Evolutionary conservation across 768 basidiomycete species (phyloP).

Genomic region (Coprinopsis cinerea): DNA sequence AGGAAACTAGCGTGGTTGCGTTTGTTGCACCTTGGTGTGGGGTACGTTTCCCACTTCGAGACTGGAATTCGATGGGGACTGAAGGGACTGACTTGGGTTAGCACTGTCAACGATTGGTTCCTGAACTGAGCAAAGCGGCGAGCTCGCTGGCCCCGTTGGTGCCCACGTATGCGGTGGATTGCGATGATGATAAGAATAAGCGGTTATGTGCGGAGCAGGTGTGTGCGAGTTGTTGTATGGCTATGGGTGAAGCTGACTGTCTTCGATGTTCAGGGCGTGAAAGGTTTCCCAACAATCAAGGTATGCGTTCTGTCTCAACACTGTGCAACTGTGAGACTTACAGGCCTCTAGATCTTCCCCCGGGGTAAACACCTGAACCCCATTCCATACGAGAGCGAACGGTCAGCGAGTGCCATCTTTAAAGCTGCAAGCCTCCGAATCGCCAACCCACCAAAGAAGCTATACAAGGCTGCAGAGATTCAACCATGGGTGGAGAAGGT

Average conservation of each 20-base stretch:
- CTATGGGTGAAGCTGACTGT: conserved; percentile 17
- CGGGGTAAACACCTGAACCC: conserved; percentile 59
- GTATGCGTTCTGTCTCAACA: conserved; percentile 25
- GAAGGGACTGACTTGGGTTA: conserved; percentile 20
- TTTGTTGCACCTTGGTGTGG: conserved; percentile 97
- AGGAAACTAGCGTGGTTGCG: conserved; percentile 78
- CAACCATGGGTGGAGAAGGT: conserved; percentile 67
- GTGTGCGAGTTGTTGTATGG: neutral
- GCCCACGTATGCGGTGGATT: conserved; percentile 91
- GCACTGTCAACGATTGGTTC: conserved; percentile 84
- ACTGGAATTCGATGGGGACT: neutral
- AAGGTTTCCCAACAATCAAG: conserved; percentile 95
- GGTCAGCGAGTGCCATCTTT: conserved; percentile 67
- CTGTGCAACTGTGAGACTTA: neutral
- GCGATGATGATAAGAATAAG: conserved; percentile 79
- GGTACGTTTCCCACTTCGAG: conserved; percentile 35
- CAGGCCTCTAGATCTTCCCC: conserved; percentile 57
- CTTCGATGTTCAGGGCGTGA: conserved; percentile 41
- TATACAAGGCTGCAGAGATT: conserved; percentile 53
- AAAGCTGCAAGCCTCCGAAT: conserved; percentile 72
- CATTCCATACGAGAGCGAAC: conserved; percentile 64
- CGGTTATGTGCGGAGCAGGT: conserved; percentile 64
- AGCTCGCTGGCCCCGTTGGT: conserved; percentile 72
- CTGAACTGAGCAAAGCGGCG: conserved; percentile 82
- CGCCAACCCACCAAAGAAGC: conserved; percentile 62